A percentile compares a stretch with the other conserved stretches of the same genome.
Conservation (phyloP, 352 stramenopile species). For the Phytopythium boreale region DNA sequence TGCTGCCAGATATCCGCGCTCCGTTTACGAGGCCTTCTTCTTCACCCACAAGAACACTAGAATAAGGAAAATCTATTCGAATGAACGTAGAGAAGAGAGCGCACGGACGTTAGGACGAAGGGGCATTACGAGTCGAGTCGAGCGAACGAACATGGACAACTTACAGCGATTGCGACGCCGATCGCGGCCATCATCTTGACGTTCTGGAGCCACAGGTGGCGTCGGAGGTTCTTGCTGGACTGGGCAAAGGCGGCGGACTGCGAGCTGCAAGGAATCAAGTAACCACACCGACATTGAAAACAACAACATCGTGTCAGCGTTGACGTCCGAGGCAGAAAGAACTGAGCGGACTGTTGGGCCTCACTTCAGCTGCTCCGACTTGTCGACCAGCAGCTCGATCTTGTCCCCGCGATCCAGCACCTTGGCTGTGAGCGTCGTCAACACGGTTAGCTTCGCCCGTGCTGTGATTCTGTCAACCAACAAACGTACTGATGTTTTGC, state of each 20-base stretch:
- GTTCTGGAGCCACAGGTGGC: conserved; percentile 85
- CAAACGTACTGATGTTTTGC: conserved; percentile 73
- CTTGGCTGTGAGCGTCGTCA: conserved; percentile 41
- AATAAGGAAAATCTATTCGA: conserved; percentile 34
- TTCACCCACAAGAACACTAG: conserved; percentile 58
- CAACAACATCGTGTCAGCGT: not conserved
- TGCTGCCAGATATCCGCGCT: not conserved
- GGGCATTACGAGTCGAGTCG: not conserved
- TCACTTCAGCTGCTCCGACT: conserved; percentile 87
- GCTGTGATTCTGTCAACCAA: not conserved
- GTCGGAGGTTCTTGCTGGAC: conserved; percentile 76
- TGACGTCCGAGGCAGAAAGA: not conserved
- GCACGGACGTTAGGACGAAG: not conserved
- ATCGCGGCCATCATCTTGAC: conserved; percentile 87
- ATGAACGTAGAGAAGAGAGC: conserved; percentile 2
- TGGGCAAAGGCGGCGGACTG: conserved; percentile 81
- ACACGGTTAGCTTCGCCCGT: conserved; percentile 4
- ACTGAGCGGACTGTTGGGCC: conserved; percentile 17
- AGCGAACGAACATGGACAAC: conserved; percentile 7
- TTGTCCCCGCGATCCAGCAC: conserved; percentile 85
- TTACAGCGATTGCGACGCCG: conserved; percentile 60
- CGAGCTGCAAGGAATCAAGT: conserved; percentile 31
- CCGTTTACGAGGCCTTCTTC: conserved; percentile 42
- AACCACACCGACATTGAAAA: too few species aligned
- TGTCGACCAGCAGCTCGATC: conserved; percentile 86